Evolutionary conservation across 371 early-diverging fungal species (phyloP), one percentile per base, ranked within the genome.

Genomic region (Mucor plumbeus): DNA sequence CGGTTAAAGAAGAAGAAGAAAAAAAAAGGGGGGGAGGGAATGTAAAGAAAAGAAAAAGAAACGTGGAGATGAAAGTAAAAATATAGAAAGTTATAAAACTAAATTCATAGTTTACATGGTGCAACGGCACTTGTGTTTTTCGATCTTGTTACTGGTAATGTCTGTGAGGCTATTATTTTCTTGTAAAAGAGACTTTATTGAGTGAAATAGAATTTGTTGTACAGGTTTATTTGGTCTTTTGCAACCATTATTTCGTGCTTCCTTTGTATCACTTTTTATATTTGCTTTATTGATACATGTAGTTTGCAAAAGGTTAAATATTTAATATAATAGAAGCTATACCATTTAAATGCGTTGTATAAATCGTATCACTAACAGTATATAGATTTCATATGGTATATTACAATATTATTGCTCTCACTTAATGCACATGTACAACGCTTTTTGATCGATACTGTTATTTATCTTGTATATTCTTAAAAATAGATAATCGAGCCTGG

Each of bases 1-100:
- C 6, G 2, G 34, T 55, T 19, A 64, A 41, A 59, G 38, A 35
- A 21, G 26, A 26, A 26, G 26, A 44, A 60, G 48, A 13, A 50
- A 63, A 58, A 63, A 39, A 26, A 50, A 63, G 17, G n/a, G 50
- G 58, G 57, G 33, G 19, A 58, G 59, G 33, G n/a, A 38, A 68
- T 26, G 26, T 26, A 26, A 26, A 26, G 26, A 26, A 26, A 26
- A 26, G 26, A 68, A 63, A 63, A 36, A 39, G 50, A 63, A 47
- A 68, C 19, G 19, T 39, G 38, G 11, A 48, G 50, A 9, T n/a
- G 34, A 48, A 38, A 48, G 21, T 50, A 34, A 41, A 31, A 44
- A 39, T 26, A 43, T 39, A 13, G 31, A 34, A 35, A 56, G 11
- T 36, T 56, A n/a, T 13, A 58, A 15, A n/a, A 21, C 48, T 36